Evolutionary conservation across 2,329 filamentous ascomycete genomes (phyloP).

Genomic region (Lachnellula subtilissima): DNA sequence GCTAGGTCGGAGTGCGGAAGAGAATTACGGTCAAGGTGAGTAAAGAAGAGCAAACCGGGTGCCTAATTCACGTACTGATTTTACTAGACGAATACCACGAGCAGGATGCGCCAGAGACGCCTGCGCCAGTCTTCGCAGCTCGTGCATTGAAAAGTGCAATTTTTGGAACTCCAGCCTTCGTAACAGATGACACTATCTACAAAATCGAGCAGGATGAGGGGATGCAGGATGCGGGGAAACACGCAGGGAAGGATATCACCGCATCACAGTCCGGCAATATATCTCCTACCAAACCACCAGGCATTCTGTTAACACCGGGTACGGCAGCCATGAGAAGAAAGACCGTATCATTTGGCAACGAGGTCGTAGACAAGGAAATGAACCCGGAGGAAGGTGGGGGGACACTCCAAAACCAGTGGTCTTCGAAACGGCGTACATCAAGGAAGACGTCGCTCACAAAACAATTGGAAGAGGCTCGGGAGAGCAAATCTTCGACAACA

Average conservation of each 20-base stretch:
- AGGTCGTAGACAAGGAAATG: constrained; percentile 38
- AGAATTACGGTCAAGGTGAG: constrained; percentile 23
- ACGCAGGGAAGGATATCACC: constrained; percentile 12
- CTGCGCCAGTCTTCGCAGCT: constrained; percentile 61
- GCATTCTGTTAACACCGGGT: constrained; percentile 61
- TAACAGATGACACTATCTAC: constrained; percentile 32
- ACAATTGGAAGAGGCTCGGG: constrained; percentile 42
- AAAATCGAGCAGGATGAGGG: constrained; percentile 23
- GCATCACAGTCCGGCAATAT: constrained; percentile 26
- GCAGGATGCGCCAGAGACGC: constrained; percentile 56
- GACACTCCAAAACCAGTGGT: constrained; percentile 26
- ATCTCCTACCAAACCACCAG: constrained; percentile 32
- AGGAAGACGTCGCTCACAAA: constrained; percentile 39
- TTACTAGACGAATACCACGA: constrained; percentile 16
- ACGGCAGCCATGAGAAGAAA: constrained; percentile 57
- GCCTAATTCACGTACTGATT: constrained; percentile 8
- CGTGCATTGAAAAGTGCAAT: constrained; percentile 60
- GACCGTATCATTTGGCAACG: constrained; percentile 60
- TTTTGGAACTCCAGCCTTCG: constrained; percentile 52
- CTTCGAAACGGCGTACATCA: neutral
- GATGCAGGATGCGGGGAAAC: constrained; percentile 13
- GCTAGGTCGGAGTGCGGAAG: constrained; percentile 25
- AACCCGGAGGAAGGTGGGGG: neutral
- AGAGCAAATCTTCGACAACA: constrained; percentile 19
- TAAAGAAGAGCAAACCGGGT: neutral